A percentile compares a stretch with the other conserved stretches of the same genome.
Evolutionary conservation across 2,329 filamentous ascomycete genomes (phyloP).

Genomic region (Trichoderma harzianum): DNA sequence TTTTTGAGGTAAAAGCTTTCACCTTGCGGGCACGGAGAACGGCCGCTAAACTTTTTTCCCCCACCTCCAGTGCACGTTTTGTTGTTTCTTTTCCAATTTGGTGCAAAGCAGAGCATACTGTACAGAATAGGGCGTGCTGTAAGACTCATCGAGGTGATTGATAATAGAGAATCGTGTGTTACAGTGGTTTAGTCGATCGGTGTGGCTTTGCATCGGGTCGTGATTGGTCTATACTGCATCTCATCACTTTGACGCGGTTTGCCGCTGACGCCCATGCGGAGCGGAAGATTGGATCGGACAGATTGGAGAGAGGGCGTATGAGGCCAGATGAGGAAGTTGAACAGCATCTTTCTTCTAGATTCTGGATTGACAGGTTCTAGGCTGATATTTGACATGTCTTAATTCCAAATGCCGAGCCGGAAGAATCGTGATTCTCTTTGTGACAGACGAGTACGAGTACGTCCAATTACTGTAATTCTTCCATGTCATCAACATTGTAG

Average conservation of each 20-base stretch:
- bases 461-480: background rate
- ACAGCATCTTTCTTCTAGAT: background rate
- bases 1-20: conserved; percentile 19
- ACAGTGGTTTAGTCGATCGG: background rate
- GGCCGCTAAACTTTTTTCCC: conserved; percentile 8
- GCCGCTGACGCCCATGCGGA: background rate
- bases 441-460: background rate
- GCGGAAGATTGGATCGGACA: background rate
- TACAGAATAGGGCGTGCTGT: background rate
- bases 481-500: background rate
- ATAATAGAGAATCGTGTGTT: background rate
- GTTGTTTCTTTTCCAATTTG: background rate
- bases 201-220: background rate
- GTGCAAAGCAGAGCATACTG: background rate
- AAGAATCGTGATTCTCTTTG: background rate
- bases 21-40: background rate
- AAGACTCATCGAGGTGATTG: background rate
- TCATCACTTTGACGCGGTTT: background rate
- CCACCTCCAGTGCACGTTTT: background rate
- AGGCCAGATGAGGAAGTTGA: conserved; percentile 6
- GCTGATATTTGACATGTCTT: background rate
- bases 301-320: background rate
- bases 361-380: background rate
- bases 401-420: background rate
- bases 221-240: background rate